Base-by-base conservation (phyloP, 495 filamentous ascomycete species). In the Daldinia caldariorum region DNA sequence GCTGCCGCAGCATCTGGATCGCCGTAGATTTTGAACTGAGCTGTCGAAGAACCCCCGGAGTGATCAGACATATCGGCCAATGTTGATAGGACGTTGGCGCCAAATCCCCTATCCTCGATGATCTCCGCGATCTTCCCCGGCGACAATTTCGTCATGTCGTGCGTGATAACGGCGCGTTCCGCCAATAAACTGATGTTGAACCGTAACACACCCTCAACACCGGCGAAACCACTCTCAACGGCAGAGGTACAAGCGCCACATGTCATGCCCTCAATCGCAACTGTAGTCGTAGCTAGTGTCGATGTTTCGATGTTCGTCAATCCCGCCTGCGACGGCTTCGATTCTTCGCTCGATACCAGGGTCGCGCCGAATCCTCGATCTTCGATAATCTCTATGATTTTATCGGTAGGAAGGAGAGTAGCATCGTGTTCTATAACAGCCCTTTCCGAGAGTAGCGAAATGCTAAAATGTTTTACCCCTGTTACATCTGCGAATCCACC, bases 251-350 rank as follows among this genome's bases (percentile, higher is more conserved):
- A 99, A 37, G 94, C 93, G 47, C 94, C 94, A 75, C 94, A 97
- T 6, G 95, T 98, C 95, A 99, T 99, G 29, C 95, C 95, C 70
- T 94, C 91, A n/a, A 98, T 89, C 16, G 92, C 89, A 47, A 98
- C 80, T 0, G 92, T 99, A 9, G 94, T 97, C 4, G 86, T 89
- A 8, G 89, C 89, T 16, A 87, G 63, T 43, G 74, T 57, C 0
- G 74, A 51, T 14, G 61, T 18, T 53, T 71, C 70, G 0, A 43
- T n/a, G 3, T 35, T 63, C 1, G 70, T 75, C 3, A 61, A 32
- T 38, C 66, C 86, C 79, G 62, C 74, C 56, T 63, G 67, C 14
- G 66, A 72, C 7, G 81, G 67, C 41, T 75, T 74, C 32, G 80
- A 76, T 51, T 79, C 70, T 10, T 72, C 78, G 61, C 81, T 84